Evolutionary conservation across 768 basidiomycete species (phyloP).

Genomic region (Hirschioporus abietinus): DNA sequence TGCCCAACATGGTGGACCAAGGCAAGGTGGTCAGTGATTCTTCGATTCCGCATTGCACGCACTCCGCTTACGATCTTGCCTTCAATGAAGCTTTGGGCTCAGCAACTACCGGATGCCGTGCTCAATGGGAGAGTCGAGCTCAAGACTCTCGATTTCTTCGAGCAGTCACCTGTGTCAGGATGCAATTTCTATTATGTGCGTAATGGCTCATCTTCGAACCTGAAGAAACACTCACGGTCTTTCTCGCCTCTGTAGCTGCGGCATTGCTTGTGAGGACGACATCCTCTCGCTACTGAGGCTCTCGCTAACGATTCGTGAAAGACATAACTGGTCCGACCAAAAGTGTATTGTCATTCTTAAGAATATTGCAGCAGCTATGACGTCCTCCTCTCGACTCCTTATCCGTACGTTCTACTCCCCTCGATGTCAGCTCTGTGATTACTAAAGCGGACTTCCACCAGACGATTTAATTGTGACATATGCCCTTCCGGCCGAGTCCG

Average conservation of each 20-base stretch:
- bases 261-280: constrained; percentile 28
- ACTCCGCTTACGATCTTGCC: background rate
- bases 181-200: constrained; percentile 39
- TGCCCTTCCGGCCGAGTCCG: constrained; percentile 13
- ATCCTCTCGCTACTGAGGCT: background rate
- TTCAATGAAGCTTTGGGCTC: constrained; percentile 24
- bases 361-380: constrained; percentile 32
- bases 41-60: background rate
- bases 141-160: constrained; percentile 34
- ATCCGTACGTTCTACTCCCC: constrained; percentile 28
- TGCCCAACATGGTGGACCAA: constrained; percentile 10
- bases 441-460: constrained; percentile 11
- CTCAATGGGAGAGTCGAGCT: constrained; percentile 31
- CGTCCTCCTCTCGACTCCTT: constrained; percentile 28
- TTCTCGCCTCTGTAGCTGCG: constrained; percentile 22
- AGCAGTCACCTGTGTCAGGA: constrained; percentile 28
- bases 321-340: constrained; percentile 39
- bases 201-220: background rate
- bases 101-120: constrained; percentile 30
- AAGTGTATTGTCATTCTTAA: constrained; percentile 31
- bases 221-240: too few species aligned
- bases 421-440: background rate
- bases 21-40: constrained; percentile 8
- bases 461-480: constrained; percentile 35
- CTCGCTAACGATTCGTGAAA: constrained; percentile 11